phyloP scores from a whole-genome alignment of 768 basidiomycete species.

The Phanerochaete sordida region DNA sequence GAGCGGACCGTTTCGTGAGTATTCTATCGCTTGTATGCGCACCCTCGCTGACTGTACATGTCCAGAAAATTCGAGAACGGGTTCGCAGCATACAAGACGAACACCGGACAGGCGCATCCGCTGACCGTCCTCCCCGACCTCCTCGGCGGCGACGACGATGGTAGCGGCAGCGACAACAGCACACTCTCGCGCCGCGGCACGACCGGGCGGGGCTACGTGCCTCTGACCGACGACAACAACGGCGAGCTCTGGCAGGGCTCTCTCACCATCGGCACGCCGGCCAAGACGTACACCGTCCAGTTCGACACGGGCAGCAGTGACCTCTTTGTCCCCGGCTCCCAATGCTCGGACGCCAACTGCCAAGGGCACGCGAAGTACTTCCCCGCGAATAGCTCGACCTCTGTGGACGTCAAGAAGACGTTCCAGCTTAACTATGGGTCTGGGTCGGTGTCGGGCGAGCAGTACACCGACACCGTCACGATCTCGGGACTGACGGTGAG shows the following conservation, averaged over 20 bases:
- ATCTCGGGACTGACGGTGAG: conserved; percentile 39
- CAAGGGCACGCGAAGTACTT: conserved; percentile 36
- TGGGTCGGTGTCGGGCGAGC: conserved; percentile 39
- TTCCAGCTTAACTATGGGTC: conserved; percentile 50
- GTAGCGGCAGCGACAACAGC: background rate
- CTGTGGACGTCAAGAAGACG: conserved; percentile 24
- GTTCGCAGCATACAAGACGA: conserved; percentile 39
- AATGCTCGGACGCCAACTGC: conserved; percentile 32
- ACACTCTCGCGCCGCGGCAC: conserved; percentile 12
- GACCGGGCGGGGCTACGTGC: conserved; percentile 8
- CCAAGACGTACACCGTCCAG: conserved; percentile 36
- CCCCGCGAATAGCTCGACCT: conserved; percentile 35
- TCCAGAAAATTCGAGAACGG: conserved; percentile 42
- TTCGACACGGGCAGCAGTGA: conserved; percentile 43
- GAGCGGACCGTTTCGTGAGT: background rate
- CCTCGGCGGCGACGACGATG: background rate
- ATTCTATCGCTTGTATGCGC: background rate
- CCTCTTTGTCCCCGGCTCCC: conserved; percentile 40
- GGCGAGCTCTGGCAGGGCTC: conserved; percentile 42
- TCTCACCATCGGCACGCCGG: conserved; percentile 48
- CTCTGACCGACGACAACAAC: conserved; percentile 33
- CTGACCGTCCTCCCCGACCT: conserved; percentile 8
- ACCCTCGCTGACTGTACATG: background rate
- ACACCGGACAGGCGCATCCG: conserved; percentile 41
- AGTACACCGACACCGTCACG: conserved; percentile 44